Conservation (phyloP, 1,284 basidiomycete genomes). For the Earliella scabrosa region DNA sequence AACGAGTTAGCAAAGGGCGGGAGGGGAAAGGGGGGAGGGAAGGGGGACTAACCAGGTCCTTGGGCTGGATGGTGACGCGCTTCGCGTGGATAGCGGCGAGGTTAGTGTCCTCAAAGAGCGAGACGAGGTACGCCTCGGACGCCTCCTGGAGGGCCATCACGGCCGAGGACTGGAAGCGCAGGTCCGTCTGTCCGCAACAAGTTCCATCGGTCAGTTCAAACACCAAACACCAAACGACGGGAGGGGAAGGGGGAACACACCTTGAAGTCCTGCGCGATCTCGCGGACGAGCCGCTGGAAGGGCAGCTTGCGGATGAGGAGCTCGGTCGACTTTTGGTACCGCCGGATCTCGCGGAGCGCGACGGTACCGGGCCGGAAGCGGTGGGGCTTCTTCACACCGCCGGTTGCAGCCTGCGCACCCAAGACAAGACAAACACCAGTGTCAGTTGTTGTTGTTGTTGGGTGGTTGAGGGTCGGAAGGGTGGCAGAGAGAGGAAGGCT, state of each 20-base stretch:
- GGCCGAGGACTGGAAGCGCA: conserved; percentile 78
- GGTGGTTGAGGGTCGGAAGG: too few relatives aligned
- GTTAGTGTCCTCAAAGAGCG: conserved; percentile 76
- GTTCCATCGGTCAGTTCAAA: conserved; percentile 14
- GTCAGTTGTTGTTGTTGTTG: too few relatives aligned
- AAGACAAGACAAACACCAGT: too few relatives aligned
- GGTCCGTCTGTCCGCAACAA: conserved; percentile 58
- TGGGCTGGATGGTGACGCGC: conserved; percentile 76
- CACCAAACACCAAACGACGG: too few relatives aligned
- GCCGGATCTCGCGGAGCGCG: conserved; percentile 84
- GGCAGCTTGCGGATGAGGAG: conserved; percentile 80
- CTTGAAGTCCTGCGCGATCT: conserved; percentile 77
- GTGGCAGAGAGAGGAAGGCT: too few relatives aligned
- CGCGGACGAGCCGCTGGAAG: conserved; percentile 79
- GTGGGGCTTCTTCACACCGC: conserved; percentile 86
- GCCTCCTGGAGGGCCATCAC: conserved; percentile 81
- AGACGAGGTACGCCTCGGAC: conserved; percentile 80
- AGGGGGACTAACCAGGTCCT: conserved; percentile 68
- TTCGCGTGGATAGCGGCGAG: conserved; percentile 78
- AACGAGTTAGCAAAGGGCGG: too few relatives aligned
- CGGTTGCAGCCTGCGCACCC: conserved; percentile 44
- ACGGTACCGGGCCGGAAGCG: conserved; percentile 70
- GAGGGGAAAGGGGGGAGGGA: too few relatives aligned
- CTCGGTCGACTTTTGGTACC: conserved; percentile 86
- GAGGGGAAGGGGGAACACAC: too few relatives aligned